Evolutionary conservation across 495 filamentous ascomycete genomes (phyloP).

Genomic region (Neurospora discreta): DNA sequence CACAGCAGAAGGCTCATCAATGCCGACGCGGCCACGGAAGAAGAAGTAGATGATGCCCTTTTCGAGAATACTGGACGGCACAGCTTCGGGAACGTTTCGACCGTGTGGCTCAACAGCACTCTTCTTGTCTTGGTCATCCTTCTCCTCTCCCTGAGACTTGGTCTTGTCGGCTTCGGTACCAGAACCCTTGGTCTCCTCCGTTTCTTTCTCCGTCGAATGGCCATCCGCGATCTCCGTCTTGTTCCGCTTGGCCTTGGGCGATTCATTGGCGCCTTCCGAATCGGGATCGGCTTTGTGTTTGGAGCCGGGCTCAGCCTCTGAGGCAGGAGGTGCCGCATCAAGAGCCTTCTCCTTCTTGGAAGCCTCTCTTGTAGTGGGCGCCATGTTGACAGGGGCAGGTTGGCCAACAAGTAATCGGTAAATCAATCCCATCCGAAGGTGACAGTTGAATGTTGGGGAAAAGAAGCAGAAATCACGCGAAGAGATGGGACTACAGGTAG

Average conservation of each 20-base stretch:
- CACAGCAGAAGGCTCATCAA: constrained; percentile 58
- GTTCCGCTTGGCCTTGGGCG: constrained; percentile 9
- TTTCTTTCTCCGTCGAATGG: constrained; percentile 1
- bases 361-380: constrained; percentile 8
- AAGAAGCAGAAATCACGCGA: no score
- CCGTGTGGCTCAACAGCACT: constrained; percentile 14
- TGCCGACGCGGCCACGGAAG: constrained; percentile 63
- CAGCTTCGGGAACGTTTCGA: constrained; percentile 4
- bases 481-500: no score
- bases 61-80: constrained; percentile 71
- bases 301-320: constrained; percentile 10
- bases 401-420: background rate
- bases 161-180: background rate
- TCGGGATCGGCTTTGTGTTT: constrained; percentile 11
- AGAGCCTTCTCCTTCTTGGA: constrained; percentile 6
- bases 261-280: background rate
- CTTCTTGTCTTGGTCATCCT: background rate
- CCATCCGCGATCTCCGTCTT: constrained; percentile 3
- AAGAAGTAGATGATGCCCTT: constrained; percentile 96
- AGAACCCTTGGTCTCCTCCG: background rate
- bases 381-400: constrained; percentile 4
- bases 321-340: constrained; percentile 1
- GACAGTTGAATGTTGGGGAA: no score
- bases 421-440: no score
- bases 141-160: background rate